These are phyloP conservation scores for Pleodorina starrii DNA, from an alignment of 139 green algal genomes.

Conservation along the genomic window DNA sequence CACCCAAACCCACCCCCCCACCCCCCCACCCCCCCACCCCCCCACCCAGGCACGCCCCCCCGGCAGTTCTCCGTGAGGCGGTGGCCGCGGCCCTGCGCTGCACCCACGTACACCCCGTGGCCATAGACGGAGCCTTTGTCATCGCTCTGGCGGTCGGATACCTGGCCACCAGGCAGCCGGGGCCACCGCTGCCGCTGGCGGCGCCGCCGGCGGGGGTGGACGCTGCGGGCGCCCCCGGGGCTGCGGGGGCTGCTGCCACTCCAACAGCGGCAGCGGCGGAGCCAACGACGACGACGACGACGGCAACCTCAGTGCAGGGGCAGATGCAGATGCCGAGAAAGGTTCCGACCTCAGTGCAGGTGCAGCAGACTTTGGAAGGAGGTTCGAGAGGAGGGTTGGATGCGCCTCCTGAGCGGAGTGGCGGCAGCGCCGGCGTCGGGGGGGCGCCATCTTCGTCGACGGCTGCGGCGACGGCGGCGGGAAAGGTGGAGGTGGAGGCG, in stretches of 20 bases:
- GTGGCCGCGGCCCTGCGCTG: slow-evolving; percentile 53
- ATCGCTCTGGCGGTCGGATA: slow-evolving; percentile 29
- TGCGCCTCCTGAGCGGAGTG: no score
- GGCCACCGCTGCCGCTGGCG: neutral
- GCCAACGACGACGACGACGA: neutral
- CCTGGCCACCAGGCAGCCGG: neutral
- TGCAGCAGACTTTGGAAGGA: no score
- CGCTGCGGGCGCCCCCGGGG: neutral
- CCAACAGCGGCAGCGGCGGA: neutral
- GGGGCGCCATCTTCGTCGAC: no score
- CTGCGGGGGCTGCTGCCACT: neutral
- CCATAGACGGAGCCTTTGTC: slow-evolving; percentile 54
- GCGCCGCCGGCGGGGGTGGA: neutral
- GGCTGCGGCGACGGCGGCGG: no score
- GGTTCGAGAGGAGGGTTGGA: no score
- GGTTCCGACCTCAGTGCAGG: no score
- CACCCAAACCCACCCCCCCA: neutral
- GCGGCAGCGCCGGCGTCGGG: no score
- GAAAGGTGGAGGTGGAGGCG: no score
- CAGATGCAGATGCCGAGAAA: no score
- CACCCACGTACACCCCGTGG: slow-evolving; percentile 63
- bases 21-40: neutral
- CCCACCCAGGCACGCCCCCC: slow-evolving; percentile 36
- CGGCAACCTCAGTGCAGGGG: neutral
- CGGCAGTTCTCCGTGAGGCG: slow-evolving; percentile 5